Conservation (phyloP, 2,329 filamentous ascomycete genomes). For the Fusarium graminum region DNA sequence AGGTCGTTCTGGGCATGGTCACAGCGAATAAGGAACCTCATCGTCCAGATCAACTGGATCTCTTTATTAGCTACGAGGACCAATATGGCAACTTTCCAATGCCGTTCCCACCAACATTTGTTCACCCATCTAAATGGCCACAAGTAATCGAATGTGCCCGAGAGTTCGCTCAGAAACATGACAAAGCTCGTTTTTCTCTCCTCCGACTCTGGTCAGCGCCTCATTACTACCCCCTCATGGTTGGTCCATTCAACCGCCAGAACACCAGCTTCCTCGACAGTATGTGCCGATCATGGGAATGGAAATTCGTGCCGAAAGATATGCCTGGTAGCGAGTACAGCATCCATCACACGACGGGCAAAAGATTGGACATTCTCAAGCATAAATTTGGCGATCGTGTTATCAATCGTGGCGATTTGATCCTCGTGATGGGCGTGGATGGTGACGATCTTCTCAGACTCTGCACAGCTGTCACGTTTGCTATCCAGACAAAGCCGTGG, state of each 20-base stretch:
- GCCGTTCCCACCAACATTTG: constrained; percentile 26
- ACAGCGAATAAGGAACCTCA: constrained; percentile 46
- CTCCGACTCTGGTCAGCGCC: constrained; percentile 49
- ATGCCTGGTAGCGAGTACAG: constrained; percentile 48
- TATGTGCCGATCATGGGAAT: constrained; percentile 45
- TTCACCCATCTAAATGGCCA: constrained; percentile 41
- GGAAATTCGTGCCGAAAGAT: constrained; percentile 50
- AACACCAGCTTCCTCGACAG: constrained; percentile 47
- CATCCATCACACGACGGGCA: constrained; percentile 24
- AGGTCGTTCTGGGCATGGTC: constrained; percentile 41
- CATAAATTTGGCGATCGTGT: constrained; percentile 38
- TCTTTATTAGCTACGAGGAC: constrained; percentile 51
- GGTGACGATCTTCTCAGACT: constrained; percentile 42
- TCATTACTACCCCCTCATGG: constrained; percentile 51
- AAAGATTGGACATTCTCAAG: constrained; percentile 34
- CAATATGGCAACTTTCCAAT: constrained; percentile 27
- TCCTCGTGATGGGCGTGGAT: constrained; percentile 48
- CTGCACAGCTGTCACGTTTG: constrained; percentile 47
- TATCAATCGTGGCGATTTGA: constrained; percentile 42
- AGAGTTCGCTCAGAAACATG: constrained; percentile 27
- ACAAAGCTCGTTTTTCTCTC: constrained; percentile 44
- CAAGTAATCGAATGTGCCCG: constrained; percentile 37
- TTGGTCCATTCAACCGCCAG: constrained; percentile 37
- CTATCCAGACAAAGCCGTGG: constrained; percentile 50
- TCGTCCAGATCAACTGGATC: constrained; percentile 44